Evolutionary conservation across 768 basidiomycete species (phyloP).

Genomic region (Leucogyrophana mollusca): DNA sequence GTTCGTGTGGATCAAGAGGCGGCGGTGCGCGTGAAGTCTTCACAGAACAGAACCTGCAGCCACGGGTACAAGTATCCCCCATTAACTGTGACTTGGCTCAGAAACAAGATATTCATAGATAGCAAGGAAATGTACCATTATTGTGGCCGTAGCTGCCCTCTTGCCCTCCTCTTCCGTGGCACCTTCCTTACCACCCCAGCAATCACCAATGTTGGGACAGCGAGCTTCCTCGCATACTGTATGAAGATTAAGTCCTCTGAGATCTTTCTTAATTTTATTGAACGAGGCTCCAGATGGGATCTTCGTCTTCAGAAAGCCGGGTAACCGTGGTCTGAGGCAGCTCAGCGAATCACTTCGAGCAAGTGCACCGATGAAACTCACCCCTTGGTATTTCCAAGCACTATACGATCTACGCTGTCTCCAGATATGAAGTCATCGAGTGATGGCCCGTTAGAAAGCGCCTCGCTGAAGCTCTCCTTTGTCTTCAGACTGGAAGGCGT

Average conservation of each 20-base stretch:
- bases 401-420: slow-evolving; percentile 51
- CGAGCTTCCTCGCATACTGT: slow-evolving; percentile 99
- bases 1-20: slow-evolving; percentile 93
- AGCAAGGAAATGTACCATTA: slow-evolving; percentile 68
- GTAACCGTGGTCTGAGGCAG: slow-evolving; percentile 71
- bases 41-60: slow-evolving; percentile 96
- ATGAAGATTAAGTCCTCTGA: slow-evolving; percentile 86
- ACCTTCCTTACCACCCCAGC: slow-evolving; percentile 88
- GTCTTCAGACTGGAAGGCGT: slow-evolving; percentile 40
- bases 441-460: slow-evolving; percentile 64
- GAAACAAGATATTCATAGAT: neutral
- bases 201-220: slow-evolving; percentile 99
- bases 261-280: slow-evolving; percentile 91
- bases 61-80: slow-evolving; percentile 98
- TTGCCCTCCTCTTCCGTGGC: slow-evolving; percentile 68
- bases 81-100: slow-evolving; percentile 63
- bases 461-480: slow-evolving; percentile 47
- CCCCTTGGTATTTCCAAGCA: slow-evolving; percentile 72
- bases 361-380: slow-evolving; percentile 29
- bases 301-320: slow-evolving; percentile 84
- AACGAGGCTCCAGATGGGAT: slow-evolving; percentile 90
- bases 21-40: slow-evolving; percentile 89
- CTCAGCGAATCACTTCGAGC: neutral
- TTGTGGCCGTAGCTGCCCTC: slow-evolving; percentile 91
- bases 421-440: slow-evolving; percentile 82